Evolutionary conservation across 768 basidiomycete species (phyloP), one percentile per base, ranked within the genome.

Genomic region (Naganishia kalamii): DNA sequence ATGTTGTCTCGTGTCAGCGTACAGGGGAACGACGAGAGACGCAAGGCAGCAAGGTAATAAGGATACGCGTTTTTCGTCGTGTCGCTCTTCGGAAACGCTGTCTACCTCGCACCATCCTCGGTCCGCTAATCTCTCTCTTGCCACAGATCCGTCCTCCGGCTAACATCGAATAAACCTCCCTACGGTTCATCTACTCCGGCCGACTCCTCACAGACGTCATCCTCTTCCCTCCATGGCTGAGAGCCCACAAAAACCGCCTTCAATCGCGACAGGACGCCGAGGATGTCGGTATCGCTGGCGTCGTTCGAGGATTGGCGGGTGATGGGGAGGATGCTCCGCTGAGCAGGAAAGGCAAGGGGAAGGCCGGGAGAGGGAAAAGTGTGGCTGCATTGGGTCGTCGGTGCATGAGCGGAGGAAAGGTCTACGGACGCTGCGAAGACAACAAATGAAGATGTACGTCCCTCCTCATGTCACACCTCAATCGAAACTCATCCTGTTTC

Each of bases 371-470:
- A 84, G 37, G 85, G 87, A 70, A 82, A 81, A 50, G 85, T 85
- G 4, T 96, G 89, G 89, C 73, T 99, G 62, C 93, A 97, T 72
- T 99, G 94, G 76, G 92, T 90, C 0, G 87, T 99, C 7, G 93
- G 94, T 3, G 86, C 86, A 3, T 82, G 82, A 68, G 75, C 89
- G 46, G 50, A 27, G 49, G 17, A 23, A 40, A 57, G 59, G 3
- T 61, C 60, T 21, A 79, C 81, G 6, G 84, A 83, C 7, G 84
- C 84, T 10, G 84, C 83, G 65, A 81, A 71, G 82, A n/a, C 81
- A 82, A 17, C 85, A 85, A 60, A 81, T 77, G 13, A 81, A 78
- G 40, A 76, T 78, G 7, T 87, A 88, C 82, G 88, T 87, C 65
- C 15, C 35, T 25, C 3, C 27, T 23, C 33, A 15, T 15, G 5